Evolutionary conservation across 805 yeast species (phyloP).

Genomic region (Cyberlindnera sargentensis): DNA sequence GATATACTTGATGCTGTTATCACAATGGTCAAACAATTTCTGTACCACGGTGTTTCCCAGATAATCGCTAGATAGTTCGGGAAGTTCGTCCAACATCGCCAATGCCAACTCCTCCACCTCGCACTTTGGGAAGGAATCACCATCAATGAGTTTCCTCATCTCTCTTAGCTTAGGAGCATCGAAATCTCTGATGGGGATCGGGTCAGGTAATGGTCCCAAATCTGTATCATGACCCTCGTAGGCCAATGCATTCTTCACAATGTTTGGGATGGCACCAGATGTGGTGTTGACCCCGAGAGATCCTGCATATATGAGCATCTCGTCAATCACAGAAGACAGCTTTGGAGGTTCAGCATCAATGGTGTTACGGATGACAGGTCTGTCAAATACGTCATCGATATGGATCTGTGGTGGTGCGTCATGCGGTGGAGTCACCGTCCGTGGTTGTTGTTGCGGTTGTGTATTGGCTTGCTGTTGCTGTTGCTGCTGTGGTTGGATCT

Average conservation of each 20-base stretch:
- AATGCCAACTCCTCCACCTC: conserved; percentile 79
- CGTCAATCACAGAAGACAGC: conserved; percentile 22
- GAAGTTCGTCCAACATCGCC: conserved; percentile 81
- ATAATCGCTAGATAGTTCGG: conserved; percentile 87
- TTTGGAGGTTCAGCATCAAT: conserved; percentile 16
- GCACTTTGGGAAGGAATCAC: conserved; percentile 40
- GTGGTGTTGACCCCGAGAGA: conserved; percentile 28
- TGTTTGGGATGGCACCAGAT: conserved; percentile 30
- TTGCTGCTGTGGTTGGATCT: conserved; percentile 19
- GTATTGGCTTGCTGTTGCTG: conserved; percentile 8
- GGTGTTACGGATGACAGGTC: conserved; percentile 6
- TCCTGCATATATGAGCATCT: conserved; percentile 24
- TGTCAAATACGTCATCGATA: conserved; percentile 2
- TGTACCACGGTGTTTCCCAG: conserved; percentile 95
- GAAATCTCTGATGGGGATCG: conserved; percentile 59
- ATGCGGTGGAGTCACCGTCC: conserved; percentile 2
- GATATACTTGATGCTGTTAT: conserved; percentile 65
- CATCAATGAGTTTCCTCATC: conserved; percentile 66
- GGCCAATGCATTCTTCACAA: conserved; percentile 36
- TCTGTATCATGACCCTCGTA: conserved; percentile 44
- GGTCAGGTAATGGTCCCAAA: conserved; percentile 74
- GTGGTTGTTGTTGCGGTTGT: conserved; percentile 7
- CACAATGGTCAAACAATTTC: conserved; percentile 69
- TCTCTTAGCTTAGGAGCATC: conserved; percentile 89
- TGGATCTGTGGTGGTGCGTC: conserved; percentile 10